Base-by-base conservation (phyloP, 768 basidiomycete genomes). In the Tulasnella sp. region DNA sequence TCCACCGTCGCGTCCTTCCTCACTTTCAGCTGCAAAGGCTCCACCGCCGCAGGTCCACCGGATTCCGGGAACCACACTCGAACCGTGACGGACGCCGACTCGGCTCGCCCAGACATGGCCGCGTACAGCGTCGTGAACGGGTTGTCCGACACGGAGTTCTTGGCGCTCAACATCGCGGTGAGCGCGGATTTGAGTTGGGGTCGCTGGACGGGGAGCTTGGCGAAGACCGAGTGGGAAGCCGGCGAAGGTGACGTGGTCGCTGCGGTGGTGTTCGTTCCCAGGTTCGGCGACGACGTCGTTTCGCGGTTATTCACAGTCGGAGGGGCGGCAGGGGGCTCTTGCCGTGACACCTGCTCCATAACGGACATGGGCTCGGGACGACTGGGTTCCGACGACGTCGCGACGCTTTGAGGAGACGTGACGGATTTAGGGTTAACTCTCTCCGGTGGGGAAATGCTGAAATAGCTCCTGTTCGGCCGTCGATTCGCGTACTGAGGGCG, bases 41-140 rank as follows among this genome's bases (percentile, higher is more conserved):
- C 86, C 2, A 86, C 85, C 17, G 77, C 80, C 0, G 90, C 90
- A 72, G 86, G 82, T 29, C 35, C 39, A 5, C 78, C 81, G 17
- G 91, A 91, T 74, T 90, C 87, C 0, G 95, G 95, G 81, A 96
- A 98, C 80, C 88, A 97, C 1, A 98, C 84, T 59, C 86, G 85
- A 44, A 96, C 87, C 35, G 83, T 84, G 62, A 87, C 83, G 0
- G 87, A 85, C 4, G 88, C 86, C 6, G 86, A 79, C n/a, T 81
- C 80, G 3, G 87, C 87, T 3, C 91, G 88, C 0, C 93, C 91
- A 0, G 92, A 90, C 32, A 95, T 91, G 5, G 90, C 86, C 8
- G 90, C 90, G 78, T 98, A 98, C 35, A 91, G 80, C 76, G 95
- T 90, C 6, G 90, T 84, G 79, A 95, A 97, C 1, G 96, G 95